These are phyloP conservation scores for Eruca vesicaria DNA, from an alignment of 441 rosid species.

Conservation along the genomic window DNA sequence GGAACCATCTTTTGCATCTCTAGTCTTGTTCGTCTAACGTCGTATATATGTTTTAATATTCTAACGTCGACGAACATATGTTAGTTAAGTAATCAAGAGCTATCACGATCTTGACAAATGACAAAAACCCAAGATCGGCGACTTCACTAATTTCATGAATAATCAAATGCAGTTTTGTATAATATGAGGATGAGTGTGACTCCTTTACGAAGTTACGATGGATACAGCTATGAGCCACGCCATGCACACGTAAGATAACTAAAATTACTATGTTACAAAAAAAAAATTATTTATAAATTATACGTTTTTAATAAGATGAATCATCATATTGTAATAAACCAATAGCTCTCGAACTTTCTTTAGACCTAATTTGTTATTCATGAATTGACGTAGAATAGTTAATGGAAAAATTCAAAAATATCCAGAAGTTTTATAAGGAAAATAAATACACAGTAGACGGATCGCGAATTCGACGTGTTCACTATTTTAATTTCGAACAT, in stretches of 20 bases:
- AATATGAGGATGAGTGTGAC: not conserved
- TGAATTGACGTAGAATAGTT: not conserved
- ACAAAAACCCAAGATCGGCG: not conserved
- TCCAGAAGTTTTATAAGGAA: not conserved
- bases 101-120: not conserved
- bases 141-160: not conserved
- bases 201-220: not conserved
- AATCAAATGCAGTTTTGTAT: not conserved
- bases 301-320: not conserved
- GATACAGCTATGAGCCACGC: not conserved
- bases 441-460: not conserved
- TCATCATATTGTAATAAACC: conserved; percentile 4
- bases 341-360: not conserved
- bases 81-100: not conserved
- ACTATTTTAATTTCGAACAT: not conserved
- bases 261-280: not conserved
- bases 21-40: not conserved
- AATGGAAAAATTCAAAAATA: not conserved
- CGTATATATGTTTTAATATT: not conserved
- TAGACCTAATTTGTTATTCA: conserved; percentile 1
- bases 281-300: not conserved
- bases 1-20: not conserved
- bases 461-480: not conserved
- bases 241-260: conserved; percentile 7
- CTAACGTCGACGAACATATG: not conserved